Conservation (phyloP, 2,329 filamentous ascomycete species). For the Raffaelea ambrosiae region DNA sequence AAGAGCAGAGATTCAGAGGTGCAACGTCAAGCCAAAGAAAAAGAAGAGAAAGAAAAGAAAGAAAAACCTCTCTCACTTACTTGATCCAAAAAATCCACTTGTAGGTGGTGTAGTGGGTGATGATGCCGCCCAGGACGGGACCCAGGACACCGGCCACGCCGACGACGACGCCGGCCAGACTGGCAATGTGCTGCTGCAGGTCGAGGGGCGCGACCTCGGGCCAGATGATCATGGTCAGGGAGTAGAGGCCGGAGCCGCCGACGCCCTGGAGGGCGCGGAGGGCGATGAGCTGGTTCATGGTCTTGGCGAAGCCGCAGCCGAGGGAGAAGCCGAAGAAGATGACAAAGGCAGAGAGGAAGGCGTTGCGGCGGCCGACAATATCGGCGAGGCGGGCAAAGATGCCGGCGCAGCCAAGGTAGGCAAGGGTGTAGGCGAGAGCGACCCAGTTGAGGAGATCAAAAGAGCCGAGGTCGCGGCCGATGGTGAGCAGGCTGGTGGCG, state of each 20-base stretch:
- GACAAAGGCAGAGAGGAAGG: conserved; percentile 40
- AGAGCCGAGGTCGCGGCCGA: conserved; percentile 40
- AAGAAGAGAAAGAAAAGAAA: not conserved
- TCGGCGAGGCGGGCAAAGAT: conserved; percentile 47
- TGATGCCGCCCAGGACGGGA: conserved; percentile 40
- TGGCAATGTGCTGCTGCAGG: conserved; percentile 33
- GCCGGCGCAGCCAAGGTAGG: conserved; percentile 49
- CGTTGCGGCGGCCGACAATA: conserved; percentile 42
- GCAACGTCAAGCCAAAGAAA: not conserved
- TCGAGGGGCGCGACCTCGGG: conserved; percentile 37
- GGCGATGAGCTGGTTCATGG: conserved; percentile 36
- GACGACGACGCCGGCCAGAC: conserved; percentile 39
- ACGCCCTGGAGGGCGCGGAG: conserved; percentile 42
- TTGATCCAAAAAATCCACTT: conserved; percentile 54
- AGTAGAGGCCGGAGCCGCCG: conserved; percentile 46
- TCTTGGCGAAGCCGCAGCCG: conserved; percentile 40
- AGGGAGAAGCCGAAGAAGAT: conserved; percentile 50
- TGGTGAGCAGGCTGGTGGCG: conserved; percentile 48
- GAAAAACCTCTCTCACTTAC: conserved; percentile 22
- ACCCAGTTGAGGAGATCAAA: conserved; percentile 42
- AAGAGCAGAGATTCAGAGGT: not conserved
- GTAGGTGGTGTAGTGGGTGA: conserved; percentile 42
- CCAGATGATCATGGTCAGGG: conserved; percentile 46
- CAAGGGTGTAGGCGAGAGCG: conserved; percentile 45
- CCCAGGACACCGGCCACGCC: conserved; percentile 41